Evolutionary conservation across 176 grass and related monocot species (phyloP).

Genomic region (Zea luxurians): DNA sequence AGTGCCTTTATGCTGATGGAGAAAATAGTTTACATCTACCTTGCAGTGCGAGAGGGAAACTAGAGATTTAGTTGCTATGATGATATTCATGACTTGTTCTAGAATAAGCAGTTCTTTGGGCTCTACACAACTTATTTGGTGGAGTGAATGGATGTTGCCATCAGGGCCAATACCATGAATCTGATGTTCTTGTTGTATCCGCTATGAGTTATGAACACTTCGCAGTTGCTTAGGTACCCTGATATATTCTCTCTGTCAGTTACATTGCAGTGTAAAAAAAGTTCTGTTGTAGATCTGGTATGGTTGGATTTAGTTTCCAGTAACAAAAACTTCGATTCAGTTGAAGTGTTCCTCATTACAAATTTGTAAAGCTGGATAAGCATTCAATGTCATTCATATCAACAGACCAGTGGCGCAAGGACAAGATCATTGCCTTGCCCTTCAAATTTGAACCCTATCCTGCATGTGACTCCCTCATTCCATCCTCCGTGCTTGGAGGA

Average conservation of each 20-base stretch:
- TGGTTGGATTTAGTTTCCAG: constrained; percentile 2
- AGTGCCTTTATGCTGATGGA: constrained; percentile 8
- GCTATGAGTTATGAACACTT: not conserved
- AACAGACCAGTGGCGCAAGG: not conserved
- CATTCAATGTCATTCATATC: constrained; percentile 12
- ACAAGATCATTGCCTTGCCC: not conserved
- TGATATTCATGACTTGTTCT: constrained; percentile 26
- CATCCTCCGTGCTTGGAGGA: constrained; percentile 80
- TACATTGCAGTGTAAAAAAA: not conserved
- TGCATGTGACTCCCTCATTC: constrained; percentile 47
- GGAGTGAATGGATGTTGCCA: not conserved
- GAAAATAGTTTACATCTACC: constrained; percentile 32
- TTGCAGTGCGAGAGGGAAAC: not conserved
- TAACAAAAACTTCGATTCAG: not conserved
- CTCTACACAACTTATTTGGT: constrained; percentile 1
- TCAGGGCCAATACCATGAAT: constrained; percentile 15
- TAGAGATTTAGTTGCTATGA: constrained; percentile 30
- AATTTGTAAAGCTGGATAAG: not conserved
- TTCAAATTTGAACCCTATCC: not conserved
- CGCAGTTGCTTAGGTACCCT: not conserved
- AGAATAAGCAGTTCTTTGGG: constrained; percentile 36
- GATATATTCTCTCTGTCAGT: not conserved
- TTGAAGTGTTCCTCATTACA: constrained; percentile 1
- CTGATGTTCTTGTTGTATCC: constrained; percentile 11
- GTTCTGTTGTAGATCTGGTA: not conserved